A percentile compares a stretch with the other conserved stretches of the same genome.
Evolutionary conservation across 2,329 filamentous ascomycete genomes (phyloP).

Genomic region (Polychaeton citri): DNA sequence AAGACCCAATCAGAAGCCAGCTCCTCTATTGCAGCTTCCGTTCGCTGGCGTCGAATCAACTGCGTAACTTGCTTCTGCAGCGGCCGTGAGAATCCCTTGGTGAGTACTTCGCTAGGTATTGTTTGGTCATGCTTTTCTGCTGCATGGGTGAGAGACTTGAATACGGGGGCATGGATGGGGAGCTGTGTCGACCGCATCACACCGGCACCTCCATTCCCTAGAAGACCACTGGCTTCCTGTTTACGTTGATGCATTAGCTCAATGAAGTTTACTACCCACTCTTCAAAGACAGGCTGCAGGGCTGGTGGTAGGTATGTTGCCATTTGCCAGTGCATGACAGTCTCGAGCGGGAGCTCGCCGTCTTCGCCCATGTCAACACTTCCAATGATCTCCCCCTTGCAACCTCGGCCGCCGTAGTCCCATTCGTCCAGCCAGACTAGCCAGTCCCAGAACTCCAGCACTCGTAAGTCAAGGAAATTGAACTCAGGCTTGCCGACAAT

Average conservation of each 20-base stretch:
- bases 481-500: slow-evolving; percentile 93
- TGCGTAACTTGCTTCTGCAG: slow-evolving; percentile 76
- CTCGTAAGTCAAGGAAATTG: slow-evolving; percentile 91
- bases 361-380: slow-evolving; percentile 51
- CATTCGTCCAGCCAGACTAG: slow-evolving; percentile 98
- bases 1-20: slow-evolving; percentile 79
- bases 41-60: slow-evolving; percentile 74
- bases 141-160: slow-evolving; percentile 23
- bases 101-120: slow-evolving; percentile 50
- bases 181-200: slow-evolving; percentile 47
- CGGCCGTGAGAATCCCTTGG: slow-evolving; percentile 75
- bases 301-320: slow-evolving; percentile 71
- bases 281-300: slow-evolving; percentile 72
- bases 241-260: slow-evolving; percentile 86
- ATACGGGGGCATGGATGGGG: slow-evolving; percentile 40
- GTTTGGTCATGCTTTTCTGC: slow-evolving; percentile 44
- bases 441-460: slow-evolving; percentile 99
- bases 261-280: slow-evolving; percentile 92
- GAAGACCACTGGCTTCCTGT: slow-evolving; percentile 34
- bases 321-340: slow-evolving; percentile 98
- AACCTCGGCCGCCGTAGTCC: slow-evolving; percentile 95
- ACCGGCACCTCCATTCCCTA: slow-evolving; percentile 19
- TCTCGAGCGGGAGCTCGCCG: slow-evolving; percentile 71
- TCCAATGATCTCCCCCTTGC: slow-evolving; percentile 30
- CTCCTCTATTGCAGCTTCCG: slow-evolving; percentile 79